Evolutionary conservation across 495 filamentous ascomycete genomes (phyloP), one percentile per base, ranked within the genome.

Genomic region (Podospora pseudopauciseta): DNA sequence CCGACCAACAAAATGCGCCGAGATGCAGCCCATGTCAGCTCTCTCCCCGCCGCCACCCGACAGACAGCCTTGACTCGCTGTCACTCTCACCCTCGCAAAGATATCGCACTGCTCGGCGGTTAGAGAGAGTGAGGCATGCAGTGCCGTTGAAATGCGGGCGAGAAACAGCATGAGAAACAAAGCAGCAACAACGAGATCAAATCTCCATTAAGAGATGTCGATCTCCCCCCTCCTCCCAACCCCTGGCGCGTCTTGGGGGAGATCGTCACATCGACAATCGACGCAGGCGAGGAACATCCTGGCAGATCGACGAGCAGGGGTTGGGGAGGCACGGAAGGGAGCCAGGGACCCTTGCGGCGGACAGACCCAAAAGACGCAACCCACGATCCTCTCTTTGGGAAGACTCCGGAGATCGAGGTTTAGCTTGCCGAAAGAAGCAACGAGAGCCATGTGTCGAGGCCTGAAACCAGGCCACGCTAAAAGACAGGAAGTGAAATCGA

Each of bases 351-450:
- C 55, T 58, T 58, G 55, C 55, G 18, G 18, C 55, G 5, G 15
- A 57, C 54, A 1, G 34, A 39, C 11, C 34, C 34, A 23, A 23
- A 23, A 23, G 23, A 23, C 23, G 23, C 23, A 23, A 23, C 23
- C 1, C 23, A 23, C 23, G 23, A 23, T 23, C 23, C 1, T 23
- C 23, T 23, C 23, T 13, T 13, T 58, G 5, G n/a, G 55, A 58
- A 26, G 7, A n/a, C 4, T 58, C 55, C 55, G 55, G 55, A 58
- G 55, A 58, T 58, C 55, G 55, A 20, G 54, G 55, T 58, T 58
- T 58, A 19, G 55, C 55, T 18, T 58, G 55, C 55, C 55, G 55
- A 58, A 58, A 58, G 18, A 58, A 58, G 55, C 13, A 58, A 58
- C 55, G 39, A 49, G 39, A 49, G 56, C n/a, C 19, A 58, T 58